Evolutionary conservation across 371 early-diverging fungal genomes (phyloP), one percentile per base, ranked within the genome.

Genomic region (Saksenaea oblongispora): DNA sequence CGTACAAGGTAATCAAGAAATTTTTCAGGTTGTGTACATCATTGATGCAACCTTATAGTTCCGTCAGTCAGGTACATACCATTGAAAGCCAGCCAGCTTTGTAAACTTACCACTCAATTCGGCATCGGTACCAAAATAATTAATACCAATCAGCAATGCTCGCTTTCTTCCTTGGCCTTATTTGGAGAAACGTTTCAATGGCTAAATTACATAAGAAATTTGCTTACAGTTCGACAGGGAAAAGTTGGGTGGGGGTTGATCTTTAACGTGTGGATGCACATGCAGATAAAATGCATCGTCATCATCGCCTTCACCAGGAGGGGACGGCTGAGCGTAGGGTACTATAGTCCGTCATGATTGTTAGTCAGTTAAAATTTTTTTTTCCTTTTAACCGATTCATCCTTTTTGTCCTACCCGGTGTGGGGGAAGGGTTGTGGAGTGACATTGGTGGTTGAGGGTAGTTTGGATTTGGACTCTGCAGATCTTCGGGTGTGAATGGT

Each of bases 61-160:
- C 26, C 17, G 56, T 24, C 13, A n/a, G 3, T 47, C n/a, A 47
- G 31, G 31, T 31, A 31, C 31, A 31, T 31, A 31, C 31, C 31
- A 17, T 26, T 22, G 17, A 18, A 58, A 22, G 47, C 27, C 5
- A 36, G 31, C 51, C 11, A 42, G 24, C 34, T 13, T 3, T 9
- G 18, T 11, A 11, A 61, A 57, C 66, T 62, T 73, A 80, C 90
- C 91, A 57, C 78, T 68, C 41, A 95, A 84, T 64, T 87, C 84
- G 58, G 76, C 78, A 26, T 71, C 66, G 17, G 93, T 86, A 18
- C 88, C 86, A 35, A 83, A 81, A 74, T 97, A 97, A 71, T 97
- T 97, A 74, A 96, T 95, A 41, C 98, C 98, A 59, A 97, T 86
- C 35, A 97, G 80, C 56, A 97, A 81, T 0, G 95, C 98, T 37